phyloP scores from a whole-genome alignment of 148 eudicot genomes.

The Camellia japonica region DNA sequence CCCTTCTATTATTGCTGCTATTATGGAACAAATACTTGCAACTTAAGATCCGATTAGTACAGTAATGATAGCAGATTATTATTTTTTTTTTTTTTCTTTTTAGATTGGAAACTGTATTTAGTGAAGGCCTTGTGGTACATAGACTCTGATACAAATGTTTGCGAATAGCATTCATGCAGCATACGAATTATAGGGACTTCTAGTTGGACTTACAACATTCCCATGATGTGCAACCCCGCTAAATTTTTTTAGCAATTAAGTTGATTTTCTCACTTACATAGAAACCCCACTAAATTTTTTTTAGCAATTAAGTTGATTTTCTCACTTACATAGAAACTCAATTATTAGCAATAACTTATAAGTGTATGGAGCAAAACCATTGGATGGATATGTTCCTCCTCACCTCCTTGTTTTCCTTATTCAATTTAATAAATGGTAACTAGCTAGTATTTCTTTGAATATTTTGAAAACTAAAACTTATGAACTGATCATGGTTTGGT shows the following conservation, averaged over 20 bases:
- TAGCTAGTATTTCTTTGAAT: background rate
- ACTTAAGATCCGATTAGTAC: background rate
- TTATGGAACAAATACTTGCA: background rate
- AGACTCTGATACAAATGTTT: too few relatives aligned
- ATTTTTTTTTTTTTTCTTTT: background rate
- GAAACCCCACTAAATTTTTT: too few relatives aligned
- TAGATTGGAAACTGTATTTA: background rate
- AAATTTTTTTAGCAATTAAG: background rate
- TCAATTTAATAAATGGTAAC: background rate
- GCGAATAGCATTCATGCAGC: too few relatives aligned
- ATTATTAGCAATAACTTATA: background rate
- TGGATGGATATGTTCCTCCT: background rate
- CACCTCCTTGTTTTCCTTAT: background rate
- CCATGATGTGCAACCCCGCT: too few relatives aligned
- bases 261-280: background rate
- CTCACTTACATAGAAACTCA: background rate
- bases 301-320: background rate
- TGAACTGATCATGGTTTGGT: background rate
- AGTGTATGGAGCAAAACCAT: background rate
- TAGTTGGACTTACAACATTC: background rate
- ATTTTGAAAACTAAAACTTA: background rate
- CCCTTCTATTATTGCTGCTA: background rate
- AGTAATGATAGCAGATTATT: background rate
- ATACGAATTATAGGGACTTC: background rate
- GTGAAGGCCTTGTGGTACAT: too few relatives aligned